Conservation (phyloP, 108 stramenopile species). For the Cyclotella sp. region DNA sequence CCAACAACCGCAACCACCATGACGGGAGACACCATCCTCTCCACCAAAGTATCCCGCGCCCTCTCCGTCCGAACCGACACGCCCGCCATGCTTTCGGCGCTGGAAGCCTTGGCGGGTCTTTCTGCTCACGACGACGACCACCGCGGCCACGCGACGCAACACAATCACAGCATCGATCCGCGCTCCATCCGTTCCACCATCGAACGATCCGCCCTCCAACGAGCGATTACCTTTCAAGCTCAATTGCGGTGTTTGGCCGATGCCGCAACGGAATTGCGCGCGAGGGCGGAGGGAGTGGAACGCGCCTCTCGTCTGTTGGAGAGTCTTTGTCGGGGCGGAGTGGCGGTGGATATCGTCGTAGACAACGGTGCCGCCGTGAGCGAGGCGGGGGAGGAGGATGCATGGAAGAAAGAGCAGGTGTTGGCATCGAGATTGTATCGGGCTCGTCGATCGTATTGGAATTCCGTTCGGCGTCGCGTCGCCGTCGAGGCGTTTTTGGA, state of each 20-base stretch:
- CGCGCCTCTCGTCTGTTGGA: constrained; percentile 57
- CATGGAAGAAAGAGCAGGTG: constrained; percentile 65
- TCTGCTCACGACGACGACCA: not conserved
- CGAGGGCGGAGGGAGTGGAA: constrained; percentile 61
- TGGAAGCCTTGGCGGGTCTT: constrained; percentile 79
- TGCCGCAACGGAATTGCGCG: constrained; percentile 57
- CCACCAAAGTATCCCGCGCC: constrained; percentile 80
- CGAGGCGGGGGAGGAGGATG: constrained; percentile 34
- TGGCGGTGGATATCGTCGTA: constrained; percentile 3
- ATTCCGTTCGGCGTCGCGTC: constrained; percentile 56
- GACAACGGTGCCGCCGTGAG: constrained; percentile 12
- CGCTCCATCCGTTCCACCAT: constrained; percentile 81
- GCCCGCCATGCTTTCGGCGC: constrained; percentile 84
- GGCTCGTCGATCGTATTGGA: constrained; percentile 60
- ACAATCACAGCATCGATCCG: constrained; percentile 58
- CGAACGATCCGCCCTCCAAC: constrained; percentile 82
- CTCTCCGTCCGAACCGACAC: constrained; percentile 86
- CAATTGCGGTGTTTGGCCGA: constrained; percentile 62
- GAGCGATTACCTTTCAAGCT: constrained; percentile 73
- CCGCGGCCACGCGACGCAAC: not conserved
- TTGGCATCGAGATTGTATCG: constrained; percentile 56
- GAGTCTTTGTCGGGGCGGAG: not conserved
- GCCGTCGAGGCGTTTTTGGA: constrained; percentile 82
- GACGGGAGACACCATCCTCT: constrained; percentile 54
- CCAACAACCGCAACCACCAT: constrained; percentile 15